Evolutionary conservation across 345 rosid species (phyloP).

Genomic region (Rubroshorea leprosula): DNA sequence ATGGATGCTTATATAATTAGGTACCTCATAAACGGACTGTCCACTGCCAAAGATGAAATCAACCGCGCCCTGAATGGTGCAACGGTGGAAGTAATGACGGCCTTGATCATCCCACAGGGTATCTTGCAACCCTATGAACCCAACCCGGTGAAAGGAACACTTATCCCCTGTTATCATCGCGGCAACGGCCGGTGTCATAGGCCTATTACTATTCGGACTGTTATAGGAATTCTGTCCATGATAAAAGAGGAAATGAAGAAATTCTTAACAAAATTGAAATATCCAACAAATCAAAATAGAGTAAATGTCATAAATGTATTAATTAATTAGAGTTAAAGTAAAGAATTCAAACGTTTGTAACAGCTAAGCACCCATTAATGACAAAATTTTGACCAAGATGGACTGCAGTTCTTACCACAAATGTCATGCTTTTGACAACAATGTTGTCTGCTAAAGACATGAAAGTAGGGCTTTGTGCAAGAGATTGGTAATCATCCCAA

Average conservation of each 20-base stretch:
- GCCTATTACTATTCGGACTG: conserved; percentile 32
- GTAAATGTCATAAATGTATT: too few relatives aligned
- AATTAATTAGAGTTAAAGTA: too few relatives aligned
- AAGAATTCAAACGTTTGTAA: too few relatives aligned
- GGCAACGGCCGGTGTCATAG: conserved; percentile 48
- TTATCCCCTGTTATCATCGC: conserved; percentile 65
- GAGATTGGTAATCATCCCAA: conserved; percentile 52
- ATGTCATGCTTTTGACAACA: conserved; percentile 44
- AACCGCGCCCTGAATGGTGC: conserved; percentile 70
- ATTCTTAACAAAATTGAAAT: too few relatives aligned
- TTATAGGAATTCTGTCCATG: conserved; percentile 59
- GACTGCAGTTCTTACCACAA: conserved; percentile 34
- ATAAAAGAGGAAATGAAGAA: background rate
- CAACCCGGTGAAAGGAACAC: conserved; percentile 45
- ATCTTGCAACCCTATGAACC: conserved; percentile 69
- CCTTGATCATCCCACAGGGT: conserved; percentile 74
- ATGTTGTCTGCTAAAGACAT: conserved; percentile 51
- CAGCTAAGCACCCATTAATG: too few relatives aligned
- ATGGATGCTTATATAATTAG: too few relatives aligned
- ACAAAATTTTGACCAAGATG: background rate
- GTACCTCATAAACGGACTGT: conserved; percentile 73
- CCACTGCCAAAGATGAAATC: conserved; percentile 85
- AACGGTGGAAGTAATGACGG: conserved; percentile 55
- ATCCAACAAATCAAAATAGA: too few relatives aligned
- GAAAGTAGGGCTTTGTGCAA: conserved; percentile 56